Evolutionary conservation across 768 basidiomycete genomes (phyloP), one percentile per base, ranked within the genome.

Genomic region (Suillus alpinus): DNA sequence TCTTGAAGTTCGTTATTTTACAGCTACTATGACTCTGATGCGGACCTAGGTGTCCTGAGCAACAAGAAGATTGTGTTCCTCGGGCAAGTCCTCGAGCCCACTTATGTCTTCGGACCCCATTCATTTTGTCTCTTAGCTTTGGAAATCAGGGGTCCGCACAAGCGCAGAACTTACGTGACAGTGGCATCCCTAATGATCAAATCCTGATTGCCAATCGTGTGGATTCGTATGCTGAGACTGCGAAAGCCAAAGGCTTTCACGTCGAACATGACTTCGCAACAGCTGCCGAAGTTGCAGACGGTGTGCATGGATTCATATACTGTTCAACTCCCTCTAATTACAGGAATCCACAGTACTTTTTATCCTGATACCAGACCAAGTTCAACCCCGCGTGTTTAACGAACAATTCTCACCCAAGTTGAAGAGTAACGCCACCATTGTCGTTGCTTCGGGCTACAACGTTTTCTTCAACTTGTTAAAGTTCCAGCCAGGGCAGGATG

Each of bases 101-200:
- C 34, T 26, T 40, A 31, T 31, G 32, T 16, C n/a, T 51, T 58
- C n/a, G 50, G 40, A 61, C 41, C 55, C 32, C 36, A 23, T 41
- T 44, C 31, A 44, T 59, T 31, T 32, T 36, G 20, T 16, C 2
- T 2, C 10, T 23, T 61, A 86, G 85, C 4, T 87, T 85, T 69
- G 86, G 86, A 47, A 86, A 86, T 69, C 86, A 87, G 68, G 85
- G 86, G 13, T 82, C 86, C 36, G 85, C 86, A 52, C 86, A 86
- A 68, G 86, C 86, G 4, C 85, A 86, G 71, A 87, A 87, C 62
- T 66, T 87, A 61, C 79, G 86, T n/a, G 86, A 86, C 62, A 78
- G 81, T 56, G 85, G 86, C 3, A 83, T 86, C 60, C 77, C 81
- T 5, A 86, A 86, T 64, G 82, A 85, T n/a, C 78, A 76, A 51